phyloP scores from a whole-genome alignment of 495 filamentous ascomycete species.

The Aspergillus avenaceus region DNA sequence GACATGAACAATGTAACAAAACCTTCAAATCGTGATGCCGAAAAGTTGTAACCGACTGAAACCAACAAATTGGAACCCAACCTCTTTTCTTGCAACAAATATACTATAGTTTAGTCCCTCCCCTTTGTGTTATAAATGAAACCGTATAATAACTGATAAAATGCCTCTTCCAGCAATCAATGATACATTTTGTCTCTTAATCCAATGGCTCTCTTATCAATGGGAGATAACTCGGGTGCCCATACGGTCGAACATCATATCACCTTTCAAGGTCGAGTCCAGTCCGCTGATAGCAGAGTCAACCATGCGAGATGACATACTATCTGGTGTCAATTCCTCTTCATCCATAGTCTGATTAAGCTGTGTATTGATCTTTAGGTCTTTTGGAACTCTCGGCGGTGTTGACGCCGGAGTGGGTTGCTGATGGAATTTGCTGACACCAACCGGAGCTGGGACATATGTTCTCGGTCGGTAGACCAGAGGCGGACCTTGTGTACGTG shows the following conservation, averaged over 20 bases:
- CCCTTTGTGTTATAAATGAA: no score
- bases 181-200: no score
- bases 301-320: constrained; percentile 62
- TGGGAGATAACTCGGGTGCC: constrained; percentile 33
- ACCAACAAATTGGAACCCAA: not conserved
- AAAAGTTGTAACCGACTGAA: not conserved
- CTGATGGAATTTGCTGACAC: constrained; percentile 21
- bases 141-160: no score
- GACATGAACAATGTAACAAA: not conserved
- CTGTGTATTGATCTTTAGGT: constrained; percentile 44
- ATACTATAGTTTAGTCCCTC: no score
- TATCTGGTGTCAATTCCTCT: constrained; percentile 59
- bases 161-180: not conserved
- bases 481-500: constrained; percentile 53
- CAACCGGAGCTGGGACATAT: constrained; percentile 35
- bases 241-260: constrained; percentile 42
- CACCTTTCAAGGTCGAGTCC: constrained; percentile 36
- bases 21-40: not conserved
- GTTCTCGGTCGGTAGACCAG: constrained; percentile 40
- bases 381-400: constrained; percentile 35
- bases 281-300: constrained; percentile 48
- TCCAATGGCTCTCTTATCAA: no score
- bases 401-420: constrained; percentile 24
- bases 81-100: not conserved
- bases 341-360: constrained; percentile 35